Percentiles rank a stretch among this genome's conserved stretches.
These are phyloP conservation scores for Coniochaeta hoffmannii DNA, from an alignment of 2,329 filamentous ascomycete genomes.

Conservation along the genomic window DNA sequence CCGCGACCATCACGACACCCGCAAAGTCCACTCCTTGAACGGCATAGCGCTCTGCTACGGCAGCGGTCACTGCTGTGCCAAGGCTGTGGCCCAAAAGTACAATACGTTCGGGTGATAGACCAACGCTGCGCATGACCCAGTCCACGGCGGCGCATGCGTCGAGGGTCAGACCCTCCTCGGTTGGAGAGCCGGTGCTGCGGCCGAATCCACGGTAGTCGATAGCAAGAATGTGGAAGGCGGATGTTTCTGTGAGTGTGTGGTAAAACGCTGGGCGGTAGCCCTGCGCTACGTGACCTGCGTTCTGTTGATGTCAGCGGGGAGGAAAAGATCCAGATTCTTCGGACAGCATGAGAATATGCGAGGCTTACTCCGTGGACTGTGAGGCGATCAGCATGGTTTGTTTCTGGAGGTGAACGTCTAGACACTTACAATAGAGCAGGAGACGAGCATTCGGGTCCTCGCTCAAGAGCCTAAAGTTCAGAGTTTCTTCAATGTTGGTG, in stretches of 20 bases:
- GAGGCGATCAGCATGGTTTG: not conserved
- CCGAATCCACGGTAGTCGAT: constrained; percentile 91
- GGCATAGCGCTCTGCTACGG: constrained; percentile 64
- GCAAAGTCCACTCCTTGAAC: constrained; percentile 60
- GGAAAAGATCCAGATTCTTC: constrained; percentile 17
- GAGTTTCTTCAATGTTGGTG: constrained; percentile 45
- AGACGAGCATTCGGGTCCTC: constrained; percentile 57
- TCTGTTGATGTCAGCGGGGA: constrained; percentile 37
- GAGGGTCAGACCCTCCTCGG: constrained; percentile 71
- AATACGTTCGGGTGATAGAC: constrained; percentile 63
- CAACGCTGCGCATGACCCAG: constrained; percentile 59
- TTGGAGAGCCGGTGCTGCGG: constrained; percentile 69
- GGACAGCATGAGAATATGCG: constrained; percentile 16
- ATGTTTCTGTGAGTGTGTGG: constrained; percentile 66
- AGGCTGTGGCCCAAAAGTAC: constrained; percentile 81
- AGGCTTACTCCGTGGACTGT: constrained; percentile 58
- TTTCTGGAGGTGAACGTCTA: constrained; percentile 9
- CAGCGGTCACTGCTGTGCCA: constrained; percentile 76
- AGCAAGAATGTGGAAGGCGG: constrained; percentile 72
- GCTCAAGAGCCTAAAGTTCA: constrained; percentile 54
- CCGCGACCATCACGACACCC: constrained; percentile 70
- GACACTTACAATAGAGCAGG: constrained; percentile 53
- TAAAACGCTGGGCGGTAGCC: constrained; percentile 70
- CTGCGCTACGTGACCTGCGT: constrained; percentile 80
- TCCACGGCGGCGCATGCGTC: constrained; percentile 70